Conservation (phyloP, 2,329 filamentous ascomycete species). For the Plectosphaerella cucumerina region DNA sequence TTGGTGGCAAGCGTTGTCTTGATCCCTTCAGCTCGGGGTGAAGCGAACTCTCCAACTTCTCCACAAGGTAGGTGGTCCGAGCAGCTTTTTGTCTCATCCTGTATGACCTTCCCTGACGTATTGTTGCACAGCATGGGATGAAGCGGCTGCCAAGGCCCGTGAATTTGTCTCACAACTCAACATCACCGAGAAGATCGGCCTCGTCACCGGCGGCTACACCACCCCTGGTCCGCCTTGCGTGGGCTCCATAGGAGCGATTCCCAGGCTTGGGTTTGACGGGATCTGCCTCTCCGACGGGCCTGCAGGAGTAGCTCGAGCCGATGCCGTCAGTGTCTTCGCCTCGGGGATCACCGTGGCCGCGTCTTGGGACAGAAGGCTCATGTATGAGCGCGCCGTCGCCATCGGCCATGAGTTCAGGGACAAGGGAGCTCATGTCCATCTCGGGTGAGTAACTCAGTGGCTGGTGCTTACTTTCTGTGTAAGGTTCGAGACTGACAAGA, state of each 20-base stretch:
- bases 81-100: background rate
- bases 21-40: too few species aligned
- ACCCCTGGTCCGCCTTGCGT: slow-evolving; percentile 25
- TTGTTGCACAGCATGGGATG: background rate
- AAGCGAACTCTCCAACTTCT: too few species aligned
- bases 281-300: slow-evolving; percentile 45
- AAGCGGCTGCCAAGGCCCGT: background rate
- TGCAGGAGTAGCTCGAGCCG: slow-evolving; percentile 43
- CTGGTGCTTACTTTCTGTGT: background rate
- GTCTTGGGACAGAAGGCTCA: slow-evolving; percentile 45
- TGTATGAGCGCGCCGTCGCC: slow-evolving; percentile 60
- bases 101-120: background rate
- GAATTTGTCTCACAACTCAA: background rate
- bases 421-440: slow-evolving; percentile 74
- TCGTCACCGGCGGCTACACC: background rate
- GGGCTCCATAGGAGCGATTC: slow-evolving; percentile 41
- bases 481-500: slow-evolving; percentile 13
- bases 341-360: slow-evolving; percentile 43
- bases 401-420: slow-evolving; percentile 73
- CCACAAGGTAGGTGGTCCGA: background rate
- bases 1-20: background rate
- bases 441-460: slow-evolving; percentile 57
- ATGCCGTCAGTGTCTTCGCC: slow-evolving; percentile 42
- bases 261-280: slow-evolving; percentile 38
- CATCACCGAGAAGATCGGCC: slow-evolving; percentile 21